These are phyloP conservation scores for Fremontodendron californicum DNA, from an alignment of 345 rosid genomes.

Conservation along the genomic window DNA sequence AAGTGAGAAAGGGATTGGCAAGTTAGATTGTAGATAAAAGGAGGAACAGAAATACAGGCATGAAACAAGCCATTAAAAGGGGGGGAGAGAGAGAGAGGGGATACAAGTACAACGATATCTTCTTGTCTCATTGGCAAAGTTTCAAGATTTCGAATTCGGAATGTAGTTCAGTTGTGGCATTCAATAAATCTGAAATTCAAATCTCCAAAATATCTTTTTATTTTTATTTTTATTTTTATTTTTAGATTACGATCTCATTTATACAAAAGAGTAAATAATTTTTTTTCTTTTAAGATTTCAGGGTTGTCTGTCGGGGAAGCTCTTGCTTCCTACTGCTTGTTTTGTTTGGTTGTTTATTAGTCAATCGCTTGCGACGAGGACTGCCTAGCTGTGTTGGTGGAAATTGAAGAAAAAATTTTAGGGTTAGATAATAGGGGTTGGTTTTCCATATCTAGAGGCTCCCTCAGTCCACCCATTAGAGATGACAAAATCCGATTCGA, in stretches of 20 bases:
- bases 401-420: background rate
- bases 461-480: no score
- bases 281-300: no score
- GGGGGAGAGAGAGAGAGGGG: background rate
- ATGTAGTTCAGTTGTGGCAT: no score
- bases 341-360: background rate
- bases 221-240: no score
- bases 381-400: background rate
- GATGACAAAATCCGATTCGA: no score
- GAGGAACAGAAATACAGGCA: conserved; percentile 5
- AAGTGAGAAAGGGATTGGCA: background rate
- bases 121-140: background rate
- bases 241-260: no score
- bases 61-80: conserved; percentile 9
- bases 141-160: no score
- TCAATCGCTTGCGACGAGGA: background rate
- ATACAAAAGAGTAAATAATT: no score
- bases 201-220: no score
- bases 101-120: background rate
- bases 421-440: background rate
- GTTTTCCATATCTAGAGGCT: background rate
- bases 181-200: no score
- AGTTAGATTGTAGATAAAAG: background rate
- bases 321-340: background rate
- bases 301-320: background rate